phyloP scores from a whole-genome alignment of 495 filamentous ascomycete genomes.

The Aspergillus sparsus region DNA sequence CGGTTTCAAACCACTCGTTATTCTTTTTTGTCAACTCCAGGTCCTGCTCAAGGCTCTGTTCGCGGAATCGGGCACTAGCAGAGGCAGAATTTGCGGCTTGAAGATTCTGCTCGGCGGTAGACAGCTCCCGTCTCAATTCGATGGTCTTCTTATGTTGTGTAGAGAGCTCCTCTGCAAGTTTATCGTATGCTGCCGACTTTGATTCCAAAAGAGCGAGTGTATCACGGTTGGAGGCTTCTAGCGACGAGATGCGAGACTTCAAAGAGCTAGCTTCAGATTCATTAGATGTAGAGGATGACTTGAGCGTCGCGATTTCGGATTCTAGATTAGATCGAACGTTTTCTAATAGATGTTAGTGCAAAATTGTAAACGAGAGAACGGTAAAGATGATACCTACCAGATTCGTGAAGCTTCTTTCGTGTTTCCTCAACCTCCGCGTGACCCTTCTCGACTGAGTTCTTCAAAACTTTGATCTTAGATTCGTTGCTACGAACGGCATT shows the following conservation, averaged over 20 bases:
- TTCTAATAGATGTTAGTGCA: conserved; percentile 50
- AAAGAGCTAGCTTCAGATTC: conserved; percentile 75
- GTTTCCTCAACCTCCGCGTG: conserved; percentile 77
- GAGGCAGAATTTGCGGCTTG: conserved; percentile 77
- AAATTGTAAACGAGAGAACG: not conserved
- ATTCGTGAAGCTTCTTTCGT: conserved; percentile 72
- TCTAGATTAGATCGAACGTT: conserved; percentile 66
- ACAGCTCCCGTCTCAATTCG: conserved; percentile 76
- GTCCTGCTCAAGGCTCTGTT: conserved; percentile 86
- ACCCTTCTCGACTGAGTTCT: conserved; percentile 75
- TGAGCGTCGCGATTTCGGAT: conserved; percentile 76
- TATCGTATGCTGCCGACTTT: conserved; percentile 83
- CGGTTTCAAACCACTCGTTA: conserved; percentile 88
- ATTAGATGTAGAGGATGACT: conserved; percentile 71
- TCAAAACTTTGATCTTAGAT: conserved; percentile 76
- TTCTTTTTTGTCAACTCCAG: conserved; percentile 80
- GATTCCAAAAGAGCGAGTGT: conserved; percentile 84
- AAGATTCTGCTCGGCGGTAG: conserved; percentile 73
- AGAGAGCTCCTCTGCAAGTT: conserved; percentile 80
- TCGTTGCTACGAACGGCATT: conserved; percentile 80
- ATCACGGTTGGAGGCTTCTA: conserved; percentile 90
- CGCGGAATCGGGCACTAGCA: conserved; percentile 78
- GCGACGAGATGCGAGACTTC: conserved; percentile 73
- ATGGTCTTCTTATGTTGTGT: conserved; percentile 84
- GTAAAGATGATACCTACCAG: conserved; percentile 57